Evolutionary conservation across 352 stramenopile genomes (phyloP), one percentile per base, ranked within the genome.

Genomic region (Phytophthora agathidicida): DNA sequence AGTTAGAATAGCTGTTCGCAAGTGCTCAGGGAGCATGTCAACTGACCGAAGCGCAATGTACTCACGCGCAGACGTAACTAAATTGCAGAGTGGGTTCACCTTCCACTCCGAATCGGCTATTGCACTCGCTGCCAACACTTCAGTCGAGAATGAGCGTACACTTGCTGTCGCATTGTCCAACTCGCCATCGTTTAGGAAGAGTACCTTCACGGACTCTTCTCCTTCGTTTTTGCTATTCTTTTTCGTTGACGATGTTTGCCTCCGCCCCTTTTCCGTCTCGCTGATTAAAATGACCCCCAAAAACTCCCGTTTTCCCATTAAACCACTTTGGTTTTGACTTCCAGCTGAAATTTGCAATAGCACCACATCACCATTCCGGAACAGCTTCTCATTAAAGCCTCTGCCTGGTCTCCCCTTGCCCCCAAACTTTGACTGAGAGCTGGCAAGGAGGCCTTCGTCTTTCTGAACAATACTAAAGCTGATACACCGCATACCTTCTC

Each of bases 11-110:
- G 80, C 85, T 32, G 78, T 82, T 32, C 85, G 74, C 44, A 96
- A 54, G 44, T 96, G 87, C 23, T 90, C 77, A 1, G 87, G 87
- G 23, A 96, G 69, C 71, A 94, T 83, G 33, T 96, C 85, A 0
- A 96, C 83, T 1, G 87, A 93, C 13, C 85, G 80, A 32, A 96
- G 65, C 5, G 82, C 84, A 22, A 93, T 73, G 45, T 96, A 96
- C 54, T 96, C 87, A 35, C 87, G 87, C 9, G 83, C 68, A 5
- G 79, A 82, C 8, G 87, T 96, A 4, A 89, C 80, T 30, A 96
- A 61, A 47, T 94, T 96, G 46, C 80, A 73, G 13, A 94, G 53
- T 13, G 80, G 73, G n/a, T 75, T 80, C 7, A 88, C 85, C 27
- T 88, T 85, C 83, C 86, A 96, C 55, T 94, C 85, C 1, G 77